Evolutionary conservation across 2,329 filamentous ascomycete species (phyloP), one percentile per base, ranked within the genome.

Genomic region (Thermoascus crustaceus): DNA sequence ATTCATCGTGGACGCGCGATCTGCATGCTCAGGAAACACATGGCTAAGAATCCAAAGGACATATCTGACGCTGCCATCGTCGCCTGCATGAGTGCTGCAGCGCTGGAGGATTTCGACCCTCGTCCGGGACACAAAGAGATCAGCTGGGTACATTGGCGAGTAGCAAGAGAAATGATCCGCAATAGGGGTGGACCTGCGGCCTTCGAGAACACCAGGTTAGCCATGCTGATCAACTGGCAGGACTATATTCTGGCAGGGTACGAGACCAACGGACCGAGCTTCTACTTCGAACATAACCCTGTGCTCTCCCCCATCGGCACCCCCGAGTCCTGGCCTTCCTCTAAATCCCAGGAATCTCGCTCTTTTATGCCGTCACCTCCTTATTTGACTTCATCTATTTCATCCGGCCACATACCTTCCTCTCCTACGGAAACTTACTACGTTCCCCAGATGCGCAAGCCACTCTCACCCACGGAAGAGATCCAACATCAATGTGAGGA

Each of bases 181-280:
- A 46, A 50, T 5, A 53, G 61, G 19, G 60, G 60, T 5, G 61
- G 61, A 2, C 57, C 60, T 4, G 41, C 44, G 9, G 57, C 53
- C 6, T 60, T 64, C 34, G 44, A 51, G 20, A 50, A 60, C 24
- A 61, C 58, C 21, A 58, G 51, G 13, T 41, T 63, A 26, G 58
- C 54, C 3, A 63, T 60, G 56, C 40, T 64, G 31, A 61, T 63
- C 27, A 62, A 64, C 34, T 64, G 60, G 61, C 57, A 58, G 38
- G 60, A 64, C 41, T 63, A 64, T 39, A 60, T 61, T 20, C 48
- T 63, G 26, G 55, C 58, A 0, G 60, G 61, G 1, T 64, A 61
- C 41, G 55, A 61, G 35, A 53, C 52, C 1, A 45, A 54, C 8
- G 52, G 50, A 4, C 46, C 50, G 1, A 57, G 52, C 24, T 62